Conservation (phyloP, 805 yeast species). For the Ogataea siamensis region DNA sequence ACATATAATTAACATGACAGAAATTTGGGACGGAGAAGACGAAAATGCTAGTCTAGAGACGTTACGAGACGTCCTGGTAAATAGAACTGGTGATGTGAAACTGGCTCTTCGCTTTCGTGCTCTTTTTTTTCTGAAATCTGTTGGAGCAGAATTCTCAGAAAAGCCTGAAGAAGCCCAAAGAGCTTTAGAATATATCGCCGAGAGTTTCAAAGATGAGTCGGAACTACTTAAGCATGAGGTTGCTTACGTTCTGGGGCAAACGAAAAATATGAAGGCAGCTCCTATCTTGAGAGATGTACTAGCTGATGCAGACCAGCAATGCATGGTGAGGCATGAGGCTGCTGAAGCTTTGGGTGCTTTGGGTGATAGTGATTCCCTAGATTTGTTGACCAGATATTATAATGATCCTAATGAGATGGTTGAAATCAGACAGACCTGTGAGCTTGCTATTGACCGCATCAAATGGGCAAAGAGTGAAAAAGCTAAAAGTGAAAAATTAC, state of each 20-base stretch:
- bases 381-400: conserved; percentile 59
- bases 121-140: conserved; percentile 80
- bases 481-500: conserved; percentile 66
- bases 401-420: conserved; percentile 67
- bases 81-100: conserved; percentile 64
- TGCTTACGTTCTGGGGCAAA: conserved; percentile 96
- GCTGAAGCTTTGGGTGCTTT: conserved; percentile 98
- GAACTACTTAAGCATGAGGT: conserved; percentile 96
- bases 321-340: conserved; percentile 99
- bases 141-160: conserved; percentile 69
- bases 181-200: conserved; percentile 82
- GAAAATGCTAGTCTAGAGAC: conserved; percentile 49
- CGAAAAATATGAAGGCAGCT: conserved; percentile 77
- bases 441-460: conserved; percentile 92
- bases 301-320: conserved; percentile 63
- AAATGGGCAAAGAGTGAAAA: conserved; percentile 81
- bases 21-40: conserved; percentile 24
- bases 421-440: conserved; percentile 96
- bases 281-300: conserved; percentile 73
- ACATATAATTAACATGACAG: conserved; percentile 13
- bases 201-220: conserved; percentile 74
- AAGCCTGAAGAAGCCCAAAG: conserved; percentile 52
- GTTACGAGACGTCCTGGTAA: conserved; percentile 67
- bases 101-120: conserved; percentile 92
- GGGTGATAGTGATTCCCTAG: conserved; percentile 74